Evolutionary conservation across 441 rosid genomes (phyloP).

Genomic region (Hura crepitans): DNA sequence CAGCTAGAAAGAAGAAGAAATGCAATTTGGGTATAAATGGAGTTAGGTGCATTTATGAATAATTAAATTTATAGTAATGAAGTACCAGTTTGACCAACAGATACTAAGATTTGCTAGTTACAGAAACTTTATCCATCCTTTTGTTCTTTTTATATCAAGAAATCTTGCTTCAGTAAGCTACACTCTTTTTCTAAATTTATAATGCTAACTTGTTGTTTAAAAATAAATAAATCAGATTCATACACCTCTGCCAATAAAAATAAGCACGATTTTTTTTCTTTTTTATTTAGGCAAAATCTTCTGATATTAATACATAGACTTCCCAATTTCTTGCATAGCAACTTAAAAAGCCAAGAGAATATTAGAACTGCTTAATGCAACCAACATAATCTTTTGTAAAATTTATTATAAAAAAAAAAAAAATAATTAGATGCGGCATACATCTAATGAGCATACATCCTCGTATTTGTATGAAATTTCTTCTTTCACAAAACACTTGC

Average conservation of each 20-base stretch:
- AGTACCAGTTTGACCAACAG: not conserved
- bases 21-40: too few relatives aligned
- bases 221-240: too few relatives aligned
- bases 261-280: not conserved
- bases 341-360: too few relatives aligned
- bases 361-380: too few relatives aligned
- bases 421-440: too few relatives aligned
- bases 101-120: not conserved
- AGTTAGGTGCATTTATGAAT: not conserved
- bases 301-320: too few relatives aligned
- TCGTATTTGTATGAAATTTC: not conserved
- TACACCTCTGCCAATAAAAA: not conserved
- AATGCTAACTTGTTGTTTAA: not conserved
- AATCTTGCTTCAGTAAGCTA: slow-evolving; percentile 8
- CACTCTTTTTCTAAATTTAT: slow-evolving; percentile 7
- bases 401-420: too few relatives aligned
- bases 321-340: too few relatives aligned
- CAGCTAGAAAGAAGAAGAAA: not conserved
- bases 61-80: not conserved
- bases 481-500: not conserved
- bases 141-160: not conserved
- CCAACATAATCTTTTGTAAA: too few relatives aligned
- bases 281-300: too few relatives aligned
- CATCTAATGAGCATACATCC: too few relatives aligned
- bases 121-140: not conserved